These are phyloP conservation scores for Leccinum aurantiacum DNA, from an alignment of 768 basidiomycete species.

Conservation along the genomic window DNA sequence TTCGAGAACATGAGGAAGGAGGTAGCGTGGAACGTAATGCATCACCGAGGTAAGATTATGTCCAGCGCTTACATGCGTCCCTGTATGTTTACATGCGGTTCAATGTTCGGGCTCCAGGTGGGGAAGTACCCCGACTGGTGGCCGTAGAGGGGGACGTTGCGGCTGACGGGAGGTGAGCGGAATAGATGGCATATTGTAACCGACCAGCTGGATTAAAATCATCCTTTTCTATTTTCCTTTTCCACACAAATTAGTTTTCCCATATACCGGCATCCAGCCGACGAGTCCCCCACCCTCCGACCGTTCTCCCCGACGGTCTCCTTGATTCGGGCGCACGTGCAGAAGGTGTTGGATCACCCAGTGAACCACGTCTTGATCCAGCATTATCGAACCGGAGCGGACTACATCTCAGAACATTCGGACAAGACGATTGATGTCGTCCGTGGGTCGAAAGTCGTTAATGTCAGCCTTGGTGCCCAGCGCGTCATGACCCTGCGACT, in stretches of 20 bases:
- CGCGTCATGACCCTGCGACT: conserved; percentile 72
- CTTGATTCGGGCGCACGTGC: conserved; percentile 61
- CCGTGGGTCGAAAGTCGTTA: conserved; percentile 71
- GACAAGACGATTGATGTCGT: conserved; percentile 86
- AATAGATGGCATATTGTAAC: conserved; percentile 12
- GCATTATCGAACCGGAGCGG: conserved; percentile 73
- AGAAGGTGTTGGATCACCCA: conserved; percentile 57
- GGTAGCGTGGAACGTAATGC: conserved; percentile 73
- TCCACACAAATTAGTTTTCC: conserved; percentile 50
- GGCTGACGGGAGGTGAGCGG: conserved; percentile 41
- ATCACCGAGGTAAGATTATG: conserved; percentile 58
- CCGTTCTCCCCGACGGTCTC: conserved; percentile 71
- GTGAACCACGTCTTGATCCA: conserved; percentile 86
- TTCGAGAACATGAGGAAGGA: conserved; percentile 62
- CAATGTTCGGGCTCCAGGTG: conserved; percentile 45
- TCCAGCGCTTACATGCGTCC: conserved; percentile 1
- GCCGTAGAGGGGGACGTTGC: conserved; percentile 60
- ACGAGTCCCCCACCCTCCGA: conserved; percentile 67
- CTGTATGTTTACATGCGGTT: conserved; percentile 4
- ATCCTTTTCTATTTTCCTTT: neutral
- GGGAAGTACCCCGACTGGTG: conserved; percentile 67
- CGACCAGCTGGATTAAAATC: conserved; percentile 6
- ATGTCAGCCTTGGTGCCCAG: conserved; percentile 78
- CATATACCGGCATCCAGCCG: conserved; percentile 80
- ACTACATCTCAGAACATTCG: conserved; percentile 84